Evolutionary conservation across 192 early-diverging fungal genomes (phyloP).

Genomic region (Diversispora eburnea): DNA sequence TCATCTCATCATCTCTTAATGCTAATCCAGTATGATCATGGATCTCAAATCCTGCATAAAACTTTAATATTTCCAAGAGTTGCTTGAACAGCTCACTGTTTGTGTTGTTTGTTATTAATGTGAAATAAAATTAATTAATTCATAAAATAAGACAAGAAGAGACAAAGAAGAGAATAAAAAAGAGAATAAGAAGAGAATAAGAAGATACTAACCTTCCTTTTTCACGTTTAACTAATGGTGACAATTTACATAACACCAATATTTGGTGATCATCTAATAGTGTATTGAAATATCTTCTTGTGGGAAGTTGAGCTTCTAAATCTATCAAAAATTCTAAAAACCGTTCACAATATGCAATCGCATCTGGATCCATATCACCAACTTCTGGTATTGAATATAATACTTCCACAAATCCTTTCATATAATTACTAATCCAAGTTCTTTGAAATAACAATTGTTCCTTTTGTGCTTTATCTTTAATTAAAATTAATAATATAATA

Average conservation of each 20-base stretch:
- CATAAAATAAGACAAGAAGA: not conserved
- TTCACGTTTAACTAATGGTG: slow-evolving; percentile 43
- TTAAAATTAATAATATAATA: not conserved
- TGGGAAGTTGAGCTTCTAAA: slow-evolving; percentile 84
- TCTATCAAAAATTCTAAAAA: slow-evolving; percentile 86
- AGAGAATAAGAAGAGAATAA: not conserved
- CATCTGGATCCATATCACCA: slow-evolving; percentile 43
- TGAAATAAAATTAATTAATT: not conserved
- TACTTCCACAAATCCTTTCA: slow-evolving; percentile 62
- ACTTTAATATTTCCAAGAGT: slow-evolving; percentile 63
- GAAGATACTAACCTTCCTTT: slow-evolving; percentile 28
- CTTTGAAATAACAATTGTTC: slow-evolving; percentile 52
- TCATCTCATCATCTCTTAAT: slow-evolving; percentile 63
- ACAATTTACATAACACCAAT: slow-evolving; percentile 47
- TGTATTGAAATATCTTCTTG: slow-evolving; percentile 81
- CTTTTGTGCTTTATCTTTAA: slow-evolving; percentile 35
- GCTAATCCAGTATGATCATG: slow-evolving; percentile 76
- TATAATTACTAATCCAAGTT: slow-evolving; percentile 62
- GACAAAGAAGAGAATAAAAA: not conserved
- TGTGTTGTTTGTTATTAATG: too few species aligned
- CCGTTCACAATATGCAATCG: slow-evolving; percentile 61
- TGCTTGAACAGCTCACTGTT: slow-evolving; percentile 51
- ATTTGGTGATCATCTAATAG: slow-evolving; percentile 81
- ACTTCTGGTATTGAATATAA: slow-evolving; percentile 51
- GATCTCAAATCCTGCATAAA: slow-evolving; percentile 78